phyloP scores from a whole-genome alignment of 306 rosid species.

The Prunus kanzakura region DNA sequence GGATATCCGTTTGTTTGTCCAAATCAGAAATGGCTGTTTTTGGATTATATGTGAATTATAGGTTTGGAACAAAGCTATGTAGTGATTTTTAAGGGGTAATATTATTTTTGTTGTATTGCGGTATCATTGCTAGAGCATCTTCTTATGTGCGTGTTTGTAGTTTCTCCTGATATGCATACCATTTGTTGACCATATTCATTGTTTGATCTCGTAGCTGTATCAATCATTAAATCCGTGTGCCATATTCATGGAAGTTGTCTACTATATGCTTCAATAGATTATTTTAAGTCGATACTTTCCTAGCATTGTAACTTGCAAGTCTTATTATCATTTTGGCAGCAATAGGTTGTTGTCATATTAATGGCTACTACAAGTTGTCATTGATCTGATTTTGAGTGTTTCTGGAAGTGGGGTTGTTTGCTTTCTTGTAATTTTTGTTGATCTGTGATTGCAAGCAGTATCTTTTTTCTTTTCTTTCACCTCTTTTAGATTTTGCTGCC shows the following conservation, averaged over 20 bases:
- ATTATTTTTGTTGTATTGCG: slow-evolving; percentile 7
- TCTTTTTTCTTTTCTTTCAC: not conserved
- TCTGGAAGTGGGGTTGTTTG: not conserved
- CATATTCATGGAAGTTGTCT: slow-evolving; percentile 10
- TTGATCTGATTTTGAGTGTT: not conserved
- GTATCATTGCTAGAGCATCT: slow-evolving; percentile 13
- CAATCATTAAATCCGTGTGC: not conserved
- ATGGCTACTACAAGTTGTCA: slow-evolving; percentile 7
- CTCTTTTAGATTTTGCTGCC: slow-evolving; percentile 11
- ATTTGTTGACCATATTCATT: slow-evolving; percentile 1
- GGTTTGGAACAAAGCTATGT: not conserved
- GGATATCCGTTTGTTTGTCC: not conserved
- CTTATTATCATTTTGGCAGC: slow-evolving; percentile 1
- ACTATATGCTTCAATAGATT: not conserved
- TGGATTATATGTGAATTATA: slow-evolving; percentile 2
- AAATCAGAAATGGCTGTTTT: not conserved
- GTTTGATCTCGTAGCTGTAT: slow-evolving; percentile 13
- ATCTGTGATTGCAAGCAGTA: not conserved
- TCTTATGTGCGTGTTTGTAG: not conserved
- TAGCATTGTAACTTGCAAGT: not conserved
- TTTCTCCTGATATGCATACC: slow-evolving; percentile 2
- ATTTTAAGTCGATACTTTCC: not conserved
- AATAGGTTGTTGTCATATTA: not conserved
- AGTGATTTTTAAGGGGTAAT: not conserved
- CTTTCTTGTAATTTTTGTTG: not conserved